Evolutionary conservation across 108 stramenopile species (phyloP).

Genomic region (Fragilariopsis cylindrus): DNA sequence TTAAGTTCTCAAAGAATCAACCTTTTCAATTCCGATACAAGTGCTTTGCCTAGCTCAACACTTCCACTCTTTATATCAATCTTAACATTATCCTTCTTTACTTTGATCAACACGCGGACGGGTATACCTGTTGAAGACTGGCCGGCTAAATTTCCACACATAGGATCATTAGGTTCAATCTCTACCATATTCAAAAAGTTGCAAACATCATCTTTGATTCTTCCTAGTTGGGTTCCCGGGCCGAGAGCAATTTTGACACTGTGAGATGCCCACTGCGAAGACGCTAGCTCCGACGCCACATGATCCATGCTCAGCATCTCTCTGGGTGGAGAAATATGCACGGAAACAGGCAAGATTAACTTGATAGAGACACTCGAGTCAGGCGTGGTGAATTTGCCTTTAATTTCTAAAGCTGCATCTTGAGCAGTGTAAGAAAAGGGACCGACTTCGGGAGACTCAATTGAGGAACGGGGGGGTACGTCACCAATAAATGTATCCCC

Average conservation of each 20-base stretch:
- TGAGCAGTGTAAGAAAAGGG: conserved; percentile 23
- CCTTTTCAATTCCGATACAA: conserved; percentile 48
- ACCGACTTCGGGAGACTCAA: conserved; percentile 37
- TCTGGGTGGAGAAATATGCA: conserved; percentile 30
- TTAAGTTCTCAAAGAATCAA: conserved; percentile 18
- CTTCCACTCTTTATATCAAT: conserved; percentile 50
- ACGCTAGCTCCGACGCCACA: conserved; percentile 36
- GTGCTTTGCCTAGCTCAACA: conserved; percentile 33
- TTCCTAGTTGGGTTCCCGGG: neutral
- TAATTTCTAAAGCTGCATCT: conserved; percentile 36
- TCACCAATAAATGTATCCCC: conserved; percentile 32
- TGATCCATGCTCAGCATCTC: conserved; percentile 39
- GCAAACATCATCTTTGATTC: conserved; percentile 25
- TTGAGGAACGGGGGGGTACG: conserved; percentile 22
- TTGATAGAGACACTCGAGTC: conserved; percentile 42
- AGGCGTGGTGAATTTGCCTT: conserved; percentile 31
- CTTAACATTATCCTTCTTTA: conserved; percentile 40
- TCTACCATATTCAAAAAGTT: conserved; percentile 37
- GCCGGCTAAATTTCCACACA: conserved; percentile 42
- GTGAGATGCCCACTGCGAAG: conserved; percentile 31
- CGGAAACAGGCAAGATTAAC: conserved; percentile 34
- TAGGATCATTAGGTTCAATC: conserved; percentile 31
- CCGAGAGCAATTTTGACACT: conserved; percentile 33
- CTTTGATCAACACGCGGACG: conserved; percentile 47
- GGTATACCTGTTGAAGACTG: conserved; percentile 30